phyloP scores from a whole-genome alignment of 2,329 filamentous ascomycete species.

The Aspergillus quadricinctus region DNA sequence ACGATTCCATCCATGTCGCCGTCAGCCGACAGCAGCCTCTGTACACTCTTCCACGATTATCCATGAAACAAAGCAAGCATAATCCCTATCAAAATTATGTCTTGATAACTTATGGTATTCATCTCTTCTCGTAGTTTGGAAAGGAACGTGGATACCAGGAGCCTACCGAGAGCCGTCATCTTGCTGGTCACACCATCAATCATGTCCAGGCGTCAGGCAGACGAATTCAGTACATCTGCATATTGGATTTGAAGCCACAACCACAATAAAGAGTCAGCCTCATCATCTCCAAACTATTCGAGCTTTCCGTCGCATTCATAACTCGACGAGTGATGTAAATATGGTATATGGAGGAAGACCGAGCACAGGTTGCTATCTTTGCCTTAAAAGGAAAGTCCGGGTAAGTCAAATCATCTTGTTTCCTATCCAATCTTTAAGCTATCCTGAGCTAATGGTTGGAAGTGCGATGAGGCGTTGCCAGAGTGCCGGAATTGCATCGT shows the following conservation, averaged over 20 bases:
- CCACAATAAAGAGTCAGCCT: neutral
- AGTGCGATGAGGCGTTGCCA: constrained; percentile 37
- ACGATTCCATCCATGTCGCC: neutral
- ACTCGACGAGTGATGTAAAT: constrained; percentile 3
- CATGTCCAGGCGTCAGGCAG: constrained; percentile 11
- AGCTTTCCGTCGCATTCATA: neutral
- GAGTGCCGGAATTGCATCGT: constrained; percentile 33
- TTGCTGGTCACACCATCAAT: neutral
- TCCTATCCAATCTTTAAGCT: neutral
- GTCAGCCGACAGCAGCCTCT: neutral
- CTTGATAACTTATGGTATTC: neutral
- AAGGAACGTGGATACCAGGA: neutral
- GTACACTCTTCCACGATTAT: neutral
- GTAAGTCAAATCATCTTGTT: constrained; percentile 19
- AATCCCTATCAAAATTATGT: neutral
- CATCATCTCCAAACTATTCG: neutral
- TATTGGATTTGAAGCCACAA: neutral
- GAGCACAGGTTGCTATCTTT: constrained; percentile 38
- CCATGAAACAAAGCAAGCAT: neutral
- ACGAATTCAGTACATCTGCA: constrained; percentile 1
- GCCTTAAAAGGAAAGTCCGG: constrained; percentile 39
- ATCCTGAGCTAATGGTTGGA: constrained; percentile 8
- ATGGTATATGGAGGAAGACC: constrained; percentile 42
- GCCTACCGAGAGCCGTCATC: neutral
- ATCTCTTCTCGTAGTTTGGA: neutral